Evolutionary conservation across 352 stramenopile species (phyloP).

Genomic region (Halophytophthora polymorphica): DNA sequence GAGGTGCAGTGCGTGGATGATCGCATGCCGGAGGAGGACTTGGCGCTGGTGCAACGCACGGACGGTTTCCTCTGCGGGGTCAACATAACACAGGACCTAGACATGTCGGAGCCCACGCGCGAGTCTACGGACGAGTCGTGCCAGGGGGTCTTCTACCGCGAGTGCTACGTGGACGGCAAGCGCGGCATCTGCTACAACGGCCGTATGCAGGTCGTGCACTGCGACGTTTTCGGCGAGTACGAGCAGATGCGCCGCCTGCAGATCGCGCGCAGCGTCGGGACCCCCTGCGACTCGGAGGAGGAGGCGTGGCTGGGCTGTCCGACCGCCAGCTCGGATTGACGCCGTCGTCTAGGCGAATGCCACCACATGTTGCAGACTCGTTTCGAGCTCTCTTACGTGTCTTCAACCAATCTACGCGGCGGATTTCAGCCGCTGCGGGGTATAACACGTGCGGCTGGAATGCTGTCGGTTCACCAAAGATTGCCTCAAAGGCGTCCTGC

Average conservation of each 20-base stretch:
- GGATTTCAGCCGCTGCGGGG: too few species aligned
- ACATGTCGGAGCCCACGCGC: constrained; percentile 16
- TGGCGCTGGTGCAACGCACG: constrained; percentile 8
- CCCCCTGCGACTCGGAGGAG: constrained; percentile 22
- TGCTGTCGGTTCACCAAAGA: too few species aligned
- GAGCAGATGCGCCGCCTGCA: constrained; percentile 33
- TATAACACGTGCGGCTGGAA: too few species aligned
- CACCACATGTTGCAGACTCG: too few species aligned
- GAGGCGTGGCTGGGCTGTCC: constrained; percentile 35
- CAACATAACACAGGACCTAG: constrained; percentile 29
- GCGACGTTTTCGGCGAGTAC: constrained; percentile 30
- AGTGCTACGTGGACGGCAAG: constrained; percentile 18
- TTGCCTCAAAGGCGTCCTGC: too few species aligned
- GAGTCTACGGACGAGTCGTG: constrained; percentile 28
- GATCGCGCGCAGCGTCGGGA: constrained; percentile 21
- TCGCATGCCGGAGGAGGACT: constrained; percentile 20
- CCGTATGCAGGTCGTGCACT: constrained; percentile 44
- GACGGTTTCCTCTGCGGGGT: constrained; percentile 22
- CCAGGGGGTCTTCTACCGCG: constrained; percentile 25
- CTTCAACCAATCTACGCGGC: too few species aligned
- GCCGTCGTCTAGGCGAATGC: not conserved
- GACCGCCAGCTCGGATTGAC: not conserved
- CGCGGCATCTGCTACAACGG: constrained; percentile 42
- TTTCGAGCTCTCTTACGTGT: too few species aligned
- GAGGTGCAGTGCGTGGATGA: constrained; percentile 19